These are phyloP conservation scores for Anisodus tanguticus DNA, from an alignment of 257 asterid genomes.

Conservation along the genomic window DNA sequence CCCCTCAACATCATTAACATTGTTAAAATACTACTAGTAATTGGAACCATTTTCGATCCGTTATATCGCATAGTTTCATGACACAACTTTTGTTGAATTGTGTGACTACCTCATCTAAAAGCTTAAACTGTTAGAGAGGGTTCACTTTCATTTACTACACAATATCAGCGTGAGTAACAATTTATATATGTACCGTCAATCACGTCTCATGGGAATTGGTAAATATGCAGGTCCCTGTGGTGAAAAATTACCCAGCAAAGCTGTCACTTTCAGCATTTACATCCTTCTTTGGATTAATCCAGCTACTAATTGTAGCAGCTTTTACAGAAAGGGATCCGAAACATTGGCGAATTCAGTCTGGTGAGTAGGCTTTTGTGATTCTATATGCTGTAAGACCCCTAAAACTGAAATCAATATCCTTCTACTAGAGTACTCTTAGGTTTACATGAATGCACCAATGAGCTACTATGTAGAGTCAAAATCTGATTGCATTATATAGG, in stretches of 20 bases:
- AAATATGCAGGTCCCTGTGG: conserved; percentile 72
- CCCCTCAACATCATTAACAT: background rate
- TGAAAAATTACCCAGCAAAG: conserved; percentile 84
- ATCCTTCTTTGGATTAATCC: conserved; percentile 77
- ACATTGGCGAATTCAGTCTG: conserved; percentile 69
- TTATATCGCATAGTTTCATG: no score
- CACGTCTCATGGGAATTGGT: background rate
- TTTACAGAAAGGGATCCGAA: conserved; percentile 67
- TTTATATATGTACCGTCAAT: no score
- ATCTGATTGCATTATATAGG: conserved; percentile 44
- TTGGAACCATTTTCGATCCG: no score
- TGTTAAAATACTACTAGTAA: background rate
- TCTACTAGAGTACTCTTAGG: background rate
- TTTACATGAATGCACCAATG: background rate
- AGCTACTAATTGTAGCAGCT: conserved; percentile 76
- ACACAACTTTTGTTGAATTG: background rate
- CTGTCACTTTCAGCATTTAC: conserved; percentile 82
- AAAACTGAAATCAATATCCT: conserved; percentile 28
- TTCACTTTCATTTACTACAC: no score
- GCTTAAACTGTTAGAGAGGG: no score
- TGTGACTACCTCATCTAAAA: no score
- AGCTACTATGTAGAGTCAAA: background rate
- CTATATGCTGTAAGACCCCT: conserved; percentile 63
- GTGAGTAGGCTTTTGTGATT: conserved; percentile 68
- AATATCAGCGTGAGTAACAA: no score